These are phyloP conservation scores for Penicillium sp. DNA, from an alignment of 2,329 filamentous ascomycete species.

Conservation along the genomic window DNA sequence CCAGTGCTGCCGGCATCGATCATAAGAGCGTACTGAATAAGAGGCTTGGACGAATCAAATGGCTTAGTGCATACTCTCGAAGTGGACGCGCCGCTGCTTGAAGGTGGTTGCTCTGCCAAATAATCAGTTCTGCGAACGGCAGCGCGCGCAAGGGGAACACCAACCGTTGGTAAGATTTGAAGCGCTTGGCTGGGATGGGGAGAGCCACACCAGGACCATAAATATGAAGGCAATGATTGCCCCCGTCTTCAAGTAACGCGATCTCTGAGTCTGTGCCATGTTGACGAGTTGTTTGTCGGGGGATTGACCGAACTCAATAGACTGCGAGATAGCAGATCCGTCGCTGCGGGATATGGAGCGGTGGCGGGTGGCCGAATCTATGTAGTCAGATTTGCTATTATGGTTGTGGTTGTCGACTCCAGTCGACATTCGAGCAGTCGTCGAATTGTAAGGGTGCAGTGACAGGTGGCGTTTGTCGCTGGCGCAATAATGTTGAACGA, in stretches of 20 bases:
- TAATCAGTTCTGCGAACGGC: not conserved
- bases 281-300: slow-evolving; percentile 42
- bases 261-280: slow-evolving; percentile 64
- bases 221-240: slow-evolving; percentile 60
- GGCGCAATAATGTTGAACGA: slow-evolving; percentile 27
- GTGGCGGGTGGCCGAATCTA: slow-evolving; percentile 51
- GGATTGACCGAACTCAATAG: slow-evolving; percentile 50
- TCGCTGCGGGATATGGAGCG: slow-evolving; percentile 55
- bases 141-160: not conserved
- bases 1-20: slow-evolving; percentile 97
- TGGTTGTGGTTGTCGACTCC: slow-evolving; percentile 52
- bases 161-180: slow-evolving; percentile 28
- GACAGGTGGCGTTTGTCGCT: slow-evolving; percentile 23
- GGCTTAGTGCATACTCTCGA: slow-evolving; percentile 71
- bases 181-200: slow-evolving; percentile 39
- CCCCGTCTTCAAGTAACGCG: slow-evolving; percentile 62
- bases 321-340: slow-evolving; percentile 43
- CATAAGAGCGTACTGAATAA: slow-evolving; percentile 98
- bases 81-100: slow-evolving; percentile 57
- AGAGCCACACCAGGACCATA: slow-evolving; percentile 57
- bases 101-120: slow-evolving; percentile 26
- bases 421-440: slow-evolving; percentile 55
- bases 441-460: slow-evolving; percentile 17
- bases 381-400: slow-evolving; percentile 55
- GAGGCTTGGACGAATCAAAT: slow-evolving; percentile 81